Base-by-base conservation (phyloP, 768 basidiomycete genomes). In the Kwoniella shandongensis region DNA sequence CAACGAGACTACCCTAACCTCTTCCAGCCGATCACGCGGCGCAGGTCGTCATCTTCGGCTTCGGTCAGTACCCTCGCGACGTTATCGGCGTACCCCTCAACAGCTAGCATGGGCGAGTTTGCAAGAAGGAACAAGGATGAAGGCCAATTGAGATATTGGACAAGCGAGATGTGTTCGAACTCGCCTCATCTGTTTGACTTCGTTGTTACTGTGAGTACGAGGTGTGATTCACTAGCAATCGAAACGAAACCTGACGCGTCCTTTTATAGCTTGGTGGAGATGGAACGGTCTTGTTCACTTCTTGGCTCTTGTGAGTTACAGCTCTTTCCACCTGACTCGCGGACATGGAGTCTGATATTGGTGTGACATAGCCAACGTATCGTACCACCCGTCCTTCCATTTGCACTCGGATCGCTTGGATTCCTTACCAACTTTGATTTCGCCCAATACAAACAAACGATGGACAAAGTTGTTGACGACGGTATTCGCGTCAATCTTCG, bases 401-500 rank as follows among this genome's bases (percentile, higher is more conserved):
- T 99, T 75, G 93, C 96, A 1, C 83, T 99, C 25, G 96, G 96
- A 41, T 97, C 94, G 4, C 84, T 99, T 27, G 96, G 96, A 22
- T 99, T 99, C 80, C 85, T 99, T 54, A 98, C 96, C 55, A 96
- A 94, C 76, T 98, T 98, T 67, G 93, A 98, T 79, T 98, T 94
- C 70, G 82, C 84, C 23, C 86, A 92, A 72, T 87, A 93, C 78
- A 83, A 85, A 69, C 78, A 83, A 5, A 91, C 92, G 39, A 87
- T 99, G 83, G 91, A 96, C 76, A 85, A 84, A 62, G 90, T 85
- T 22, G 84, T 98, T 57, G 91, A 97, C 69, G 83, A 86, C 11
- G 96, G 96, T 27, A 94, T 99, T 62, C 87, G 93, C 8, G 93
- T 98, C 54, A 99, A 99, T 75, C 81, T 99, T 13, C 88, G 96